These are phyloP conservation scores for Pythium volutum DNA, from an alignment of 352 stramenopile species.

Conservation along the genomic window DNA sequence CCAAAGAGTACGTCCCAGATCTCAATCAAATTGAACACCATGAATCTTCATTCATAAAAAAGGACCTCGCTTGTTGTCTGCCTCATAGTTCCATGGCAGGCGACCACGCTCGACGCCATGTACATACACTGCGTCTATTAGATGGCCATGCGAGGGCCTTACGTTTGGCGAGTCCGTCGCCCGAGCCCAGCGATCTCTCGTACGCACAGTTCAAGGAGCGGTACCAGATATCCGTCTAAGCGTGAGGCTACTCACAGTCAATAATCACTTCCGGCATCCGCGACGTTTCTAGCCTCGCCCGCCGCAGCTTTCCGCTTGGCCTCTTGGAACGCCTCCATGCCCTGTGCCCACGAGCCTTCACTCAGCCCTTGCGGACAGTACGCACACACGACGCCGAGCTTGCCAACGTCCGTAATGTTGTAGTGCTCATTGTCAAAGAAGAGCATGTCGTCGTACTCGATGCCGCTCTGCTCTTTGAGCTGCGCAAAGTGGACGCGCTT, in stretches of 20 bases:
- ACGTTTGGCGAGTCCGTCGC: background rate
- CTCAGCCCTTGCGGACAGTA: constrained; percentile 81
- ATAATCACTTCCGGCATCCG: constrained; percentile 8
- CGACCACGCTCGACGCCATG: constrained; percentile 4
- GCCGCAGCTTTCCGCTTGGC: constrained; percentile 31
- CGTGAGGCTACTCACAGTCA: too few species aligned
- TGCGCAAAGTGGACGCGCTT: constrained; percentile 92
- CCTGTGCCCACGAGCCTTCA: constrained; percentile 56
- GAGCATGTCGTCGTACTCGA: constrained; percentile 94
- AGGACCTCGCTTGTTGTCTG: background rate
- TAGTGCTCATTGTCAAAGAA: constrained; percentile 95
- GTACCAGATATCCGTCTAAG: too few species aligned
- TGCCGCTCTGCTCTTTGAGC: constrained; percentile 84
- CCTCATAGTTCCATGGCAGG: constrained; percentile 5
- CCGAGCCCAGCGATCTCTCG: constrained; percentile 7
- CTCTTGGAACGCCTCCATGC: constrained; percentile 66
- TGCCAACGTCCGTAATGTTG: constrained; percentile 71
- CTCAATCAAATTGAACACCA: background rate
- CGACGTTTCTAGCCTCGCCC: background rate
- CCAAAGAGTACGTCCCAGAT: constrained; percentile 6
- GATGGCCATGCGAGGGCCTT: background rate
- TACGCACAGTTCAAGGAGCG: constrained; percentile 13
- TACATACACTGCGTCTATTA: constrained; percentile 1
- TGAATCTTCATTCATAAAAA: background rate
- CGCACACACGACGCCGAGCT: constrained; percentile 68